Evolutionary conservation across 2,329 filamentous ascomycete species (phyloP).

Genomic region (Diaporthe australafricana): DNA sequence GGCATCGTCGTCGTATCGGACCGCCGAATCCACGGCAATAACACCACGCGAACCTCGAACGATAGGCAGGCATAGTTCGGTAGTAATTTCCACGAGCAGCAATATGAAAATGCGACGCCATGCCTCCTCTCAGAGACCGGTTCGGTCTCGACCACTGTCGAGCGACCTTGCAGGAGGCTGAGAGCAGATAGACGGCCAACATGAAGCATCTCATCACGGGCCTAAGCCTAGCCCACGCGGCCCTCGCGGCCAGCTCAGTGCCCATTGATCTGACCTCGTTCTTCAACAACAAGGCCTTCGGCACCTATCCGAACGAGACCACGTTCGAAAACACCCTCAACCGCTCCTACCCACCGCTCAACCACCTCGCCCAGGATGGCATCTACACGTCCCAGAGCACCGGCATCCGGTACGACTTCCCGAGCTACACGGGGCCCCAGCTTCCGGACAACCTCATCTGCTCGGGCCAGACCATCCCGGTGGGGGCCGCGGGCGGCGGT

Average conservation of each 20-base stretch:
- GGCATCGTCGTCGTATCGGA: slow-evolving; percentile 18
- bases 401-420: slow-evolving; percentile 55
- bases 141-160: background rate
- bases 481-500: slow-evolving; percentile 41
- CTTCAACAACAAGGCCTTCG: slow-evolving; percentile 62
- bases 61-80: slow-evolving; percentile 20
- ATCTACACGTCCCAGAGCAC: slow-evolving; percentile 53
- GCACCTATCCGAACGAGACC: slow-evolving; percentile 55
- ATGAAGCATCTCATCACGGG: slow-evolving; percentile 8
- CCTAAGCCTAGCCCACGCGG: slow-evolving; percentile 10
- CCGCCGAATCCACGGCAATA: background rate
- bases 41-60: background rate
- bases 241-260: slow-evolving; percentile 40
- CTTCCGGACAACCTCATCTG: slow-evolving; percentile 57
- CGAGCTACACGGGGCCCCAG: slow-evolving; percentile 52
- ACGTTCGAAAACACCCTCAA: slow-evolving; percentile 54
- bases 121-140: background rate
- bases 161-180: background rate
- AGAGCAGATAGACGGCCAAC: background rate
- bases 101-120: slow-evolving; percentile 27
- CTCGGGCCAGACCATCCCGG: slow-evolving; percentile 50
- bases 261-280: slow-evolving; percentile 48
- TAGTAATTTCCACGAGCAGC: background rate
- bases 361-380: slow-evolving; percentile 41
- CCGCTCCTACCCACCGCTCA: slow-evolving; percentile 54